phyloP scores from a whole-genome alignment of 768 basidiomycete species.

The Boletus vinaceobasis region DNA sequence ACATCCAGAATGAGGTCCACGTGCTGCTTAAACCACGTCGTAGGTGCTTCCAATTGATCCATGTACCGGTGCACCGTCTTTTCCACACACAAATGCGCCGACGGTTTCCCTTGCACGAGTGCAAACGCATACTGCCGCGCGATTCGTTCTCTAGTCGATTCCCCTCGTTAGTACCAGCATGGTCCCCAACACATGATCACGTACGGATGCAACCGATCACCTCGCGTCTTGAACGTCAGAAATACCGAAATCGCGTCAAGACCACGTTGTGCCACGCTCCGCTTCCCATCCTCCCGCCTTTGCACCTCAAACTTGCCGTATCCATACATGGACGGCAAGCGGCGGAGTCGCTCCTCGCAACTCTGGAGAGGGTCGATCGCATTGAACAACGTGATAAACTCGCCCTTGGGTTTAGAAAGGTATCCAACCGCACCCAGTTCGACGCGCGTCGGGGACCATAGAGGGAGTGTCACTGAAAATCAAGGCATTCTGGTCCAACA shows the following conservation, averaged over 20 bases:
- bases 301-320: conserved; percentile 54
- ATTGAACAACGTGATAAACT: conserved; percentile 72
- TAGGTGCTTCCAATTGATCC: conserved; percentile 58
- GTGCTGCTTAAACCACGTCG: conserved; percentile 71
- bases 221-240: conserved; percentile 41
- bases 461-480: conserved; percentile 53
- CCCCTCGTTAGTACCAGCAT: not conserved
- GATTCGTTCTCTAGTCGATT: conserved; percentile 38
- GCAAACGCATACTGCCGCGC: conserved; percentile 56
- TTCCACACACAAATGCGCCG: conserved; percentile 67
- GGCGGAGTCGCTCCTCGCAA: conserved; percentile 38
- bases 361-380: conserved; percentile 53
- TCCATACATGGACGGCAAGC: conserved; percentile 57
- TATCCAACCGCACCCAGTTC: conserved; percentile 75
- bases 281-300: conserved; percentile 48
- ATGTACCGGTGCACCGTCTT: conserved; percentile 67
- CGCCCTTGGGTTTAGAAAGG: conserved; percentile 60
- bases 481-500: not conserved
- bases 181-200: conserved; percentile 14
- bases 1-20: conserved; percentile 58
- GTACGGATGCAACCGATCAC: conserved; percentile 38
- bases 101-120: conserved; percentile 60
- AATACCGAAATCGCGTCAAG: conserved; percentile 50
- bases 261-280: conserved; percentile 56
- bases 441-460: conserved; percentile 68